phyloP scores from a whole-genome alignment of 257 asterid genomes.

The Solanum arcanum region DNA sequence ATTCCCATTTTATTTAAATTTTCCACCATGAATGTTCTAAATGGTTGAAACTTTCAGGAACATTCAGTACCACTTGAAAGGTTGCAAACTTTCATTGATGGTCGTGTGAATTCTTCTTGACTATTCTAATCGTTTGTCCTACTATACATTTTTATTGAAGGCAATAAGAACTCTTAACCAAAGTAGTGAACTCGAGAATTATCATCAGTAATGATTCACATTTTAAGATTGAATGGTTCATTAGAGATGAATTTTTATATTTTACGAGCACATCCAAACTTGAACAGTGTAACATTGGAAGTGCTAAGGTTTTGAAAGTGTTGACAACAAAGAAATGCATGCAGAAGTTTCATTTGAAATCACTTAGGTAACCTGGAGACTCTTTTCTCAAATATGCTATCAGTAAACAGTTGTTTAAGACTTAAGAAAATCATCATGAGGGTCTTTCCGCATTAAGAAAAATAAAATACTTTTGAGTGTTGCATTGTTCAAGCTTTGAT shows the following conservation, averaged over 20 bases:
- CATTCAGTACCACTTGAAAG: too few species aligned
- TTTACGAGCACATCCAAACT: slow-evolving; percentile 51
- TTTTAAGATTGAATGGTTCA: background rate
- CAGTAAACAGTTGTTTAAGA: background rate
- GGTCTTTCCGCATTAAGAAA: background rate
- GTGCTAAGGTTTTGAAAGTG: background rate
- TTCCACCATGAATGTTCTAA: too few species aligned
- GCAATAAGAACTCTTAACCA: too few species aligned
- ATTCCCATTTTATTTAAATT: too few species aligned
- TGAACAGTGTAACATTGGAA: slow-evolving; percentile 48
- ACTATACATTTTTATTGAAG: too few species aligned
- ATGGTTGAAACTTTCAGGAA: too few species aligned
- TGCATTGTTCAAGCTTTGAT: background rate
- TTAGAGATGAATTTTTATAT: background rate
- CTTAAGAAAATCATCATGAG: background rate
- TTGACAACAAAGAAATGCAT: background rate
- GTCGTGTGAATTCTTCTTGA: too few species aligned
- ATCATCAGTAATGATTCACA: background rate
- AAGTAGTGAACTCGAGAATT: too few species aligned
- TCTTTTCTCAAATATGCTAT: background rate
- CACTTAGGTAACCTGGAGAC: background rate
- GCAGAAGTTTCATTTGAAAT: background rate
- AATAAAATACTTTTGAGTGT: too few species aligned
- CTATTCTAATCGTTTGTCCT: too few species aligned
- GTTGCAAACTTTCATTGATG: too few species aligned